phyloP scores from a whole-genome alignment of 805 yeast genomes.

The Pichia sporocuriosa region DNA sequence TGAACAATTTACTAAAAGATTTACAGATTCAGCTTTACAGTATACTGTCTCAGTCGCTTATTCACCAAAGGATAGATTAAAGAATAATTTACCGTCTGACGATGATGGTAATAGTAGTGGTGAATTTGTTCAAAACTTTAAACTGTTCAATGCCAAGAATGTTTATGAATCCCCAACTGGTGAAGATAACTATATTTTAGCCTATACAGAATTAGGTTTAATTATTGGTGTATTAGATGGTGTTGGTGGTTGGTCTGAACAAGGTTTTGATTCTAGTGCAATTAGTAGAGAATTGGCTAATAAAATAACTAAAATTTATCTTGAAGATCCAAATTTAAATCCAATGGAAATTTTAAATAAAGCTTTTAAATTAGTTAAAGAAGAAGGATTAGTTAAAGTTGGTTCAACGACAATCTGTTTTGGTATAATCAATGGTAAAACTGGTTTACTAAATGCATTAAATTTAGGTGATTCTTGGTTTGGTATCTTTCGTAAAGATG shows the following conservation, averaged over 20 bases:
- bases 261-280: slow-evolving; percentile 84
- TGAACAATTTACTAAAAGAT: slow-evolving; percentile 22
- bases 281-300: slow-evolving; percentile 74
- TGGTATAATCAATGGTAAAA: slow-evolving; percentile 56
- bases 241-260: slow-evolving; percentile 95
- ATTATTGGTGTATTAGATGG: slow-evolving; percentile 91
- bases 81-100: slow-evolving; percentile 32
- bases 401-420: slow-evolving; percentile 94
- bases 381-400: slow-evolving; percentile 60
- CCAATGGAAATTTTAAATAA: slow-evolving; percentile 44
- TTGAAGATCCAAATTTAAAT: slow-evolving; percentile 20
- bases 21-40: slow-evolving; percentile 26
- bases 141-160: slow-evolving; percentile 18
- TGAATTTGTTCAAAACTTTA: slow-evolving; percentile 22
- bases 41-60: slow-evolving; percentile 62
- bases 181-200: slow-evolving; percentile 65
- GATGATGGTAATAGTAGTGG: slow-evolving; percentile 24
- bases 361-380: slow-evolving; percentile 50
- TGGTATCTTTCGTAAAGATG: slow-evolving; percentile 59
- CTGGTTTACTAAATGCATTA: slow-evolving; percentile 53
- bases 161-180: slow-evolving; percentile 55
- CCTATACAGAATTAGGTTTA: slow-evolving; percentile 36
- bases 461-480: slow-evolving; percentile 96
- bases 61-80: slow-evolving; percentile 61
- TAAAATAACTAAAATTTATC: slow-evolving; percentile 38